Evolutionary conservation across 202 grass and related monocot species (phyloP).

Genomic region (Eragrostis tef): DNA sequence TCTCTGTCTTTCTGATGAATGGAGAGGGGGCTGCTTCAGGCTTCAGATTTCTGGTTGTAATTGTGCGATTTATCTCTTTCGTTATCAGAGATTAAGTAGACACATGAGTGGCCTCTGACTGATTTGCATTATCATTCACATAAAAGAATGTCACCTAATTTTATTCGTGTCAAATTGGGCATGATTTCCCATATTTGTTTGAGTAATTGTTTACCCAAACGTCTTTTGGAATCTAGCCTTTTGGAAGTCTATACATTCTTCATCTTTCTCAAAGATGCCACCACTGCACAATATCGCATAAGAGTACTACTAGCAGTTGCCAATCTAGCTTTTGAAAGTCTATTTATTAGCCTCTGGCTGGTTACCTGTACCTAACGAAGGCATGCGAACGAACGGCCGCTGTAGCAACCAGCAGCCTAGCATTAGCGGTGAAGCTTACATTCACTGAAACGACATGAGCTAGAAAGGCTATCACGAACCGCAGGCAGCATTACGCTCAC

Average conservation of each 20-base stretch:
- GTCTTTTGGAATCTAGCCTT: no score
- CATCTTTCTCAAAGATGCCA: neutral
- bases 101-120: neutral
- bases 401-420: no score
- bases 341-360: neutral
- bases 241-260: neutral
- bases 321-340: neutral
- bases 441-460: neutral
- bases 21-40: neutral
- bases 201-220: neutral
- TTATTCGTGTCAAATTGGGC: neutral
- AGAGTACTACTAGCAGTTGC: neutral
- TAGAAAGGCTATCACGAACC: neutral
- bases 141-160: neutral
- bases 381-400: no score
- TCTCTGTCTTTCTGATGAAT: neutral
- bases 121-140: neutral
- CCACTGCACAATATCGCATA: neutral
- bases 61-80: slow-evolving; percentile 28
- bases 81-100: neutral
- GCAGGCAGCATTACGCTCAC: neutral
- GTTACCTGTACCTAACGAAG: no score
- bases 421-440: no score
- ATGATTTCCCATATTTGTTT: slow-evolving; percentile 8
- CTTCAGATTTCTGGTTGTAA: slow-evolving; percentile 9